These are phyloP conservation scores for Aspergillus sp. DNA, from an alignment of 2,329 filamentous ascomycete species.

Conservation along the genomic window DNA sequence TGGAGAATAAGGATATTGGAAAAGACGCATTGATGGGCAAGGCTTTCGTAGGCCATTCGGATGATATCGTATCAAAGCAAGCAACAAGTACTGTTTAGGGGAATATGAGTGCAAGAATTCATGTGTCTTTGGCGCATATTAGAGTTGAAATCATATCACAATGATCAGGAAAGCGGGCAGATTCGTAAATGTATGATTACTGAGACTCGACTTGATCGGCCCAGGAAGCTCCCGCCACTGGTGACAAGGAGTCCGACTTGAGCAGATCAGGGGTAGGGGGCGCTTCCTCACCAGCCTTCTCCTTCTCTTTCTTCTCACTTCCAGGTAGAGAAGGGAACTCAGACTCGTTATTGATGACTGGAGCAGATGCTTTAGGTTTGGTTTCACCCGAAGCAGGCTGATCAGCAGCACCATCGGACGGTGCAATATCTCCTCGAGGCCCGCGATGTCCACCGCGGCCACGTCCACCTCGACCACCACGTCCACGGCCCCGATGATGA, in stretches of 20 bases:
- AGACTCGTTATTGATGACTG: constrained; percentile 31
- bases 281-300: not conserved
- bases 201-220: constrained; percentile 36
- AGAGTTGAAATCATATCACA: not conserved
- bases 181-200: constrained; percentile 1
- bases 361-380: constrained; percentile 20
- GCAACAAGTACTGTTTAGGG: not conserved
- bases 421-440: constrained; percentile 24
- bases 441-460: constrained; percentile 31
- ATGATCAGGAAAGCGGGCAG: not conserved
- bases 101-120: constrained; percentile 4
- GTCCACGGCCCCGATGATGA: constrained; percentile 31
- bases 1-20: not conserved
- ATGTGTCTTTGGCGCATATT: not conserved
- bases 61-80: not conserved
- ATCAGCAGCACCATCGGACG: constrained; percentile 21
- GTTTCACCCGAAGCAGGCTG: constrained; percentile 10
- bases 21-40: not conserved
- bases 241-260: constrained; percentile 30
- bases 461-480: constrained; percentile 31
- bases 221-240: constrained; percentile 33
- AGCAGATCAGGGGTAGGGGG: constrained; percentile 23
- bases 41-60: not conserved
- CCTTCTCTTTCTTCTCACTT: constrained; percentile 24
- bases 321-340: constrained; percentile 41